Evolutionary conservation across 176 grass and related monocot species (phyloP), one percentile per base, ranked within the genome.

Genomic region (Alloteropsis semialata): DNA sequence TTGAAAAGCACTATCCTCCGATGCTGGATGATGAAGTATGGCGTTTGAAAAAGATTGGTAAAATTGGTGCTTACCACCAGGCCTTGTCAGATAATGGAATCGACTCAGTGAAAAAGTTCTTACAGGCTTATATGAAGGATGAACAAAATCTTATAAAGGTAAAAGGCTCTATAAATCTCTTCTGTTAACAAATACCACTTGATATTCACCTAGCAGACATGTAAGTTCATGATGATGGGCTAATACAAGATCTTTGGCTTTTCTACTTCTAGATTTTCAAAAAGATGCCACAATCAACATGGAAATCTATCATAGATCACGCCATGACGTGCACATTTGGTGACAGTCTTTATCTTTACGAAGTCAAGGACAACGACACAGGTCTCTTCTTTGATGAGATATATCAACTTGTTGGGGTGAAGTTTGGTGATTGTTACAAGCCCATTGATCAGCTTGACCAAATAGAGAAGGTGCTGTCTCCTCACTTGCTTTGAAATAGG

Each of bases 331-430:
- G 90, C 48, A 19, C 38, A 74, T 18, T 69, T 22, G 83, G 75
- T 3, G 42, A 87, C 10, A 2, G 10, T 45, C 79, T 92, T 43
- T 84, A 75, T 32, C 44, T 57, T 10, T 79, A 87, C 9, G 3
- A 70, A 82, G 42, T 48, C 16, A 67, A 62, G 77, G 79, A 63
- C 15, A 37, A 11, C 0, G 28, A 79, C 69, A 33, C 12, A 5
- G 30, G 61, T 28, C 69, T 92, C 45, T 90, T 87, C 78, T 92
- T 92, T 27, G 67, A 92, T 85, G 65, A 84, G 44, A 75, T 90
- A 77, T 53, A 90, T 84, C 51, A 70, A 7, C 80, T 83, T 84
- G 90, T 92, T 64, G 90, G 90, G 37, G 87, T 83, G 28, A 92
- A 70, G 27, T 92, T 90, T 43, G 66, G 67, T 48, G 67, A 61